Evolutionary conservation across 139 green algal species (phyloP).

Genomic region (Coelastrella sp.): DNA sequence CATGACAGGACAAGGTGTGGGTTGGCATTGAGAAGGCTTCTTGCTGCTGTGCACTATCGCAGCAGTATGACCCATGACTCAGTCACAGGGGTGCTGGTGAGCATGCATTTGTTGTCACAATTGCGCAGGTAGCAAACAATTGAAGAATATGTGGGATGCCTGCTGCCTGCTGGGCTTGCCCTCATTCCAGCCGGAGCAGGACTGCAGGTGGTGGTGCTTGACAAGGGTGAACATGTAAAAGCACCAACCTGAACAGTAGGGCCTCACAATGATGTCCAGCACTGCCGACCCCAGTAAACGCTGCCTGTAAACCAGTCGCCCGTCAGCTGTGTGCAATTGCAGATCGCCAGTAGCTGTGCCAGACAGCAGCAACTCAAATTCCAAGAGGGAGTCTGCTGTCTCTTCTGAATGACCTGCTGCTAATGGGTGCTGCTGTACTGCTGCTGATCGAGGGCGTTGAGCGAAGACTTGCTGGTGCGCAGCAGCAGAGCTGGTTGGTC

Average conservation of each 20-base stretch:
- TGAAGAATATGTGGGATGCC: too few relatives aligned
- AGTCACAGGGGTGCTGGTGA: too few relatives aligned
- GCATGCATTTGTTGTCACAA: too few relatives aligned
- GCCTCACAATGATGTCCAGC: slow-evolving; percentile 24
- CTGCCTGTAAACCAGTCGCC: slow-evolving; percentile 69
- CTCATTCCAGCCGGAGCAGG: too few relatives aligned
- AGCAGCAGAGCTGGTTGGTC: background rate
- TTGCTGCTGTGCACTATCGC: too few relatives aligned
- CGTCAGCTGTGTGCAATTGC: slow-evolving; percentile 63
- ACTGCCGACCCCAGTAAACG: slow-evolving; percentile 50
- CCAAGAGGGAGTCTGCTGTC: slow-evolving; percentile 27
- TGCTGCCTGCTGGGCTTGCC: too few relatives aligned
- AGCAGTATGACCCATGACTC: too few relatives aligned
- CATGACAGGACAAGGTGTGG: too few relatives aligned
- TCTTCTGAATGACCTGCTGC: background rate
- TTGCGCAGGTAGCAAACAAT: too few relatives aligned
- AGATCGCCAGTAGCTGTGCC: slow-evolving; percentile 70
- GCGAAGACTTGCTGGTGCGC: background rate
- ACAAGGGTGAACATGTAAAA: background rate
- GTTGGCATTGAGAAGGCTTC: too few relatives aligned
- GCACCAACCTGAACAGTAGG: slow-evolving; percentile 30
- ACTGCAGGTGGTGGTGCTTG: too few relatives aligned
- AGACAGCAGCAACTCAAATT: slow-evolving; percentile 58
- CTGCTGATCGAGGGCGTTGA: background rate
- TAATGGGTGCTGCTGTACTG: background rate